Base-by-base conservation (phyloP, 345 rosid genomes). In the Pelargonium nanum region DNA sequence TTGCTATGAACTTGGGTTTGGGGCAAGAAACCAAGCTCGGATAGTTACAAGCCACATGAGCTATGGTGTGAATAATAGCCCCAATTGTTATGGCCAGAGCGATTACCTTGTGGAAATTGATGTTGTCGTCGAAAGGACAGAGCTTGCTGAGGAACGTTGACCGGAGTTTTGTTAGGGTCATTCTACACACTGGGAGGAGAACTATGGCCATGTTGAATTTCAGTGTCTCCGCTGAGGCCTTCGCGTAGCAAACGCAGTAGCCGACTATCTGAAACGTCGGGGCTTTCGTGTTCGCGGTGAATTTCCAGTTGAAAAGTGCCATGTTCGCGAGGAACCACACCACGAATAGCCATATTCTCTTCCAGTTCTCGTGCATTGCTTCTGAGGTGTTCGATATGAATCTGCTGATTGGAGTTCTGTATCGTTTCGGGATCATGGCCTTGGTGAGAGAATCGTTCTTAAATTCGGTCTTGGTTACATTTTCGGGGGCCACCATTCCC, bases 61-160 rank as follows among this genome's bases (percentile, higher is more conserved):
- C 65, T 4, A 62, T 2, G 0, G 74, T 76, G 64, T 93, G 99
- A 40, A 80, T 19, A 7, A 63, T 4, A 25, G 91, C 57, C 22
- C 67, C 75, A 13, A 89, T 62, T 0, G 81, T 85, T 8, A 89
- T 78, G 1, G 69, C 73, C 1, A 53, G 28, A 0, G 99, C 86
- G 22, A 89, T 80, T 26, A 86, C 12, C 67, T 80, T 87, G 76
- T 89, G 99, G 76, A 93, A 89, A 71, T 79, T 85, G 16, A 93
- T 83, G 62, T 84, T 84, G 75, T 89, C 99, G 16, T 93, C 97
- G 52, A 93, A 93, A 1, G 97, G 96, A 65, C 89, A 60, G 25
- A 87, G 0, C 1, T 57, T 57, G 44, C 59, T 61, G 19, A 93
- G 92, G 57, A 78, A 75, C 20, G 94, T 64, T 12, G 94, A 87